Evolutionary conservation across 495 filamentous ascomycete genomes (phyloP).

Genomic region (Daldinia decipiens): DNA sequence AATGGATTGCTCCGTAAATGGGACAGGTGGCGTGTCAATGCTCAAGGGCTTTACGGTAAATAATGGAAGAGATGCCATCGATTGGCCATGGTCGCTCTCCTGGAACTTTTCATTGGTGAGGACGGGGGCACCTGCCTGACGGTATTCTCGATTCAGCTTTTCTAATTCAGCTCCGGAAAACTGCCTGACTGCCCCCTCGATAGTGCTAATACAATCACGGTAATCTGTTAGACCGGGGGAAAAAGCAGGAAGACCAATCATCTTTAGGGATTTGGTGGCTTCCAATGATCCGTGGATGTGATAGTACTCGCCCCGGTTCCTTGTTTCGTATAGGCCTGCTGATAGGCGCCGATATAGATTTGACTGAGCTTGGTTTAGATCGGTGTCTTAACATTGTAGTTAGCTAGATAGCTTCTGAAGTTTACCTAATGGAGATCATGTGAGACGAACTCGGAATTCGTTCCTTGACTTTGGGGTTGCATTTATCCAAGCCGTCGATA

Average conservation of each 20-base stretch:
- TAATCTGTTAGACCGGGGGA: conserved; percentile 73
- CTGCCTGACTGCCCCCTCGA: conserved; percentile 70
- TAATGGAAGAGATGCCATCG: conserved; percentile 54
- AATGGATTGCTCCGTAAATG: conserved; percentile 57
- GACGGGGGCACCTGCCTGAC: conserved; percentile 74
- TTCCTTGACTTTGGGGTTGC: conserved; percentile 66
- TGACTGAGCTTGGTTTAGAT: conserved; percentile 74
- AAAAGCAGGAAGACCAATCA: conserved; percentile 74
- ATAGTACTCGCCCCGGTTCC: conserved; percentile 70
- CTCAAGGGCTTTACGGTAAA: conserved; percentile 64
- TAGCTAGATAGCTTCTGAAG: conserved; percentile 26
- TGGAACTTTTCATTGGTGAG: conserved; percentile 73
- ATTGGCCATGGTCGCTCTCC: conserved; percentile 65
- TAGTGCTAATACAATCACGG: conserved; percentile 70
- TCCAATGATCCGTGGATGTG: conserved; percentile 84
- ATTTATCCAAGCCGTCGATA: conserved; percentile 74
- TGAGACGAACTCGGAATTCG: conserved; percentile 67
- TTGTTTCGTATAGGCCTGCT: conserved; percentile 79
- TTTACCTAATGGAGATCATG: conserved; percentile 9
- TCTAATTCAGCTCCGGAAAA: conserved; percentile 73
- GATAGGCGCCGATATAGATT: conserved; percentile 76
- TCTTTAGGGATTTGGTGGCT: conserved; percentile 71
- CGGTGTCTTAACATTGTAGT: conserved; percentile 66
- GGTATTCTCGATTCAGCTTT: conserved; percentile 66
- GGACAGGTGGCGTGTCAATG: conserved; percentile 60